Base-by-base conservation (phyloP, 257 asterid species). In the Nicotiana noctiflora region DNA sequence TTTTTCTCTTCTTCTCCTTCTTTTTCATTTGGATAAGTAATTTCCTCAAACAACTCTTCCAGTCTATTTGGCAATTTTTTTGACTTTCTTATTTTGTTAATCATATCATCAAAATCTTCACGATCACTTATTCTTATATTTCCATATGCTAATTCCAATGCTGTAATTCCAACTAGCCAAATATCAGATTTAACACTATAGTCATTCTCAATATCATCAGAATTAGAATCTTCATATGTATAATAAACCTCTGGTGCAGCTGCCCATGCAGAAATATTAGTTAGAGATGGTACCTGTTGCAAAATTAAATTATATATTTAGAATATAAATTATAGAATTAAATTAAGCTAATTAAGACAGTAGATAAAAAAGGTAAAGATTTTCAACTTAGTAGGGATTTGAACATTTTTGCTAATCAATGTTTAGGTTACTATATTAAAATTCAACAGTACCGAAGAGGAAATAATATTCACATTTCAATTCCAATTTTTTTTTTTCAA, bases 81-180 rank as follows among this genome's bases (percentile, higher is more conserved):
- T 3, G 25, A 46, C 65, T 21, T 21, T 13, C 10, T 12, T 49
- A 79, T 79, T 56, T 46, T 70, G 32, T 31, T 64, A 14, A 79
- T 79, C 53, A 63, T 1, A 4, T 15, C 21, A 1, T 63, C 64
- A 8, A 79, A 4, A 1, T 67, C 77, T 27, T 9, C 32, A 7
- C 82, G 77, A 51, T 51, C 10, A 9, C 15, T 15, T 5, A 51
- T 27, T 25, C 63, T 31, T 34, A 79, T 29, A 18, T 40, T 46
- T 18, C 82, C 77, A 49, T 79, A 79, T 0, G 82, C 82, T 17
- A 64, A 64, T 51, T 79, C 82, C 53, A 79, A 3, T 29, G 82
- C 82, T 4, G 64, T 15, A 53, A 79, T 64, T 1, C 82, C 82
- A 1, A 79, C 77, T 8, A 64, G 9, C 82, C 82, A 79, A 18